Evolutionary conservation across 164 flowering plant species (phyloP).

Genomic region (Platanus orientalis): DNA sequence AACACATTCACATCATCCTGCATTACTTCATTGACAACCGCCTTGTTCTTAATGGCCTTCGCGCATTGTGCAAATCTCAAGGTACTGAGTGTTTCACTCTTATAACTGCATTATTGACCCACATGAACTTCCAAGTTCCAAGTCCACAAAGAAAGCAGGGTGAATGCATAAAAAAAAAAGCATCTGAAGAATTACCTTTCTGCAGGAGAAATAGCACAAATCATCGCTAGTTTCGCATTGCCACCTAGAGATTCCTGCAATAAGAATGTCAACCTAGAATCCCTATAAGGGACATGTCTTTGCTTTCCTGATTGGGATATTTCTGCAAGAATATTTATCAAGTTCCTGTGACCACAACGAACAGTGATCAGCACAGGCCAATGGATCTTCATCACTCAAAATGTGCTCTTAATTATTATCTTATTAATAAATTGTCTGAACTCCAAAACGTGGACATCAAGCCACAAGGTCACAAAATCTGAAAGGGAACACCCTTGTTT

Average conservation of each 20-base stretch:
- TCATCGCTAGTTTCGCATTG: constrained; percentile 93
- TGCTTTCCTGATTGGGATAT: constrained; percentile 93
- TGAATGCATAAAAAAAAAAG: neutral
- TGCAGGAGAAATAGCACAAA: constrained; percentile 93
- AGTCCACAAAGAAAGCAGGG: constrained; percentile 1
- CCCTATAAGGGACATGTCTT: constrained; percentile 96
- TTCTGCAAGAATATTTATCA: constrained; percentile 97
- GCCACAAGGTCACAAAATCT: too few relatives aligned
- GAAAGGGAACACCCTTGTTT: too few relatives aligned
- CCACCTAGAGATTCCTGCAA: constrained; percentile 98
- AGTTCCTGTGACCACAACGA: constrained; percentile 58
- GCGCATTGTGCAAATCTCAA: constrained; percentile 96
- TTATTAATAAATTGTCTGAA: too few relatives aligned
- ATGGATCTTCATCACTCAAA: too few relatives aligned
- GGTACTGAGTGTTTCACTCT: constrained; percentile 89
- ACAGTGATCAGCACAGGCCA: neutral
- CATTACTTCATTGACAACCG: constrained; percentile 88
- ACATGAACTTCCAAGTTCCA: constrained; percentile 12
- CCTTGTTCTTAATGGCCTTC: constrained; percentile 92
- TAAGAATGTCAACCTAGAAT: constrained; percentile 90
- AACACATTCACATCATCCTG: constrained; percentile 83
- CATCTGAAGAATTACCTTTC: constrained; percentile 45
- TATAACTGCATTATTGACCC: constrained; percentile 44
- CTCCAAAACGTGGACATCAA: too few relatives aligned
- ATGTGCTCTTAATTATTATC: too few relatives aligned